Conservation (phyloP, 1,284 basidiomycete genomes). For the Papiliotrema terrestris region DNA sequence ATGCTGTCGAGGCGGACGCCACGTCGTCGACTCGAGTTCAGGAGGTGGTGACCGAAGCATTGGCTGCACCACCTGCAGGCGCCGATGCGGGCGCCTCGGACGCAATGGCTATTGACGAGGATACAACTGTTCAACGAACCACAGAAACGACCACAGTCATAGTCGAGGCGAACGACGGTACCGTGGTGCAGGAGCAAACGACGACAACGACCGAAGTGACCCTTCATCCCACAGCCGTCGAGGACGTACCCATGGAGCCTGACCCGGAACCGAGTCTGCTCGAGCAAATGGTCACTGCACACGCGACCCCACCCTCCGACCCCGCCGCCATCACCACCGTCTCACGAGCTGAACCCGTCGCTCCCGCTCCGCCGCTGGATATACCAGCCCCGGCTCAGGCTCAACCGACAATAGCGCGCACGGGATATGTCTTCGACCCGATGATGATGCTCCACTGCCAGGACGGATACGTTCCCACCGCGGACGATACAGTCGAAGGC, state of each 20-base stretch:
- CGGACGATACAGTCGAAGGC: conserved; percentile 47
- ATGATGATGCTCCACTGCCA: conserved; percentile 79
- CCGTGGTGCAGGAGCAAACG: background rate
- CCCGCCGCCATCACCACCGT: background rate
- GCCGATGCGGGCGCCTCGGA: background rate
- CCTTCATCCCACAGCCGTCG: too few relatives aligned
- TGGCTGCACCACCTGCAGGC: background rate
- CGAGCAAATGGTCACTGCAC: background rate
- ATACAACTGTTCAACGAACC: background rate
- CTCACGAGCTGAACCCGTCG: background rate
- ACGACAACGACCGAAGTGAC: too few relatives aligned
- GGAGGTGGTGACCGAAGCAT: background rate
- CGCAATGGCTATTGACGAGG: background rate
- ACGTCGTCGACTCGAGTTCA: background rate
- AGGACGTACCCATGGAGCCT: background rate
- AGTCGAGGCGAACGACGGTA: background rate
- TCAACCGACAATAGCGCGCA: conserved; percentile 29
- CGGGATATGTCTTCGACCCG: conserved; percentile 80
- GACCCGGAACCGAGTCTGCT: background rate
- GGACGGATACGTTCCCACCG: conserved; percentile 48
- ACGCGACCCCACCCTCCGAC: background rate
- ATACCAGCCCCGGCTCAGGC: background rate
- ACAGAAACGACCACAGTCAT: background rate
- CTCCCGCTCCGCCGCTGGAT: background rate
- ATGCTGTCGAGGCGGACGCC: background rate